phyloP scores from a whole-genome alignment of 352 stramenopile species.

The Globisporangium emineosum region DNA sequence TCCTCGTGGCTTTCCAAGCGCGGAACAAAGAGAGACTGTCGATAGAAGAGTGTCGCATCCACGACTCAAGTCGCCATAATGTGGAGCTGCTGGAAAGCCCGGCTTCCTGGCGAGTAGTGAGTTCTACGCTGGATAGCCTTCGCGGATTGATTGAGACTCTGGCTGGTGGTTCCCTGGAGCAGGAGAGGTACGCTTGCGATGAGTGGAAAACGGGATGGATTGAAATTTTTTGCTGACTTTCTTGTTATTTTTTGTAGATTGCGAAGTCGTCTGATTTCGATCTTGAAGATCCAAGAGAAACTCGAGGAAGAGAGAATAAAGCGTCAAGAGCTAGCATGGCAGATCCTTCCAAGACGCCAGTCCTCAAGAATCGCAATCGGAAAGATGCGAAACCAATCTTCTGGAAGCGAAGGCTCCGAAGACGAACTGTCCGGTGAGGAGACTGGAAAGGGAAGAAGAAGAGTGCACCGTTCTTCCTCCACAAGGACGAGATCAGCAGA shows the following conservation, averaged over 20 bases:
- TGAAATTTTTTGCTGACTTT: background rate
- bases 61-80: slow-evolving; percentile 28
- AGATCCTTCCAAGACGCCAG: slow-evolving; percentile 73
- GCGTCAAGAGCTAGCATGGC: slow-evolving; percentile 70
- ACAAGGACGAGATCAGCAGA: slow-evolving; percentile 15
- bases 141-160: slow-evolving; percentile 50
- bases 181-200: slow-evolving; percentile 41
- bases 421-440: slow-evolving; percentile 26
- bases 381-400: slow-evolving; percentile 69
- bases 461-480: slow-evolving; percentile 1
- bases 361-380: slow-evolving; percentile 82
- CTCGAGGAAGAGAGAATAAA: slow-evolving; percentile 57
- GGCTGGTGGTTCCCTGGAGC: slow-evolving; percentile 63
- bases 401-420: slow-evolving; percentile 42
- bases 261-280: slow-evolving; percentile 66
- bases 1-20: slow-evolving; percentile 49
- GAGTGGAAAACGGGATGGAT: background rate
- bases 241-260: slow-evolving; percentile 29
- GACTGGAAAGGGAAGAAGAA: background rate
- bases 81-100: slow-evolving; percentile 42
- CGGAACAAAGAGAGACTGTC: slow-evolving; percentile 54
- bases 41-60: slow-evolving; percentile 57
- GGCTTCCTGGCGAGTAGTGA: slow-evolving; percentile 65
- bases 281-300: slow-evolving; percentile 78
- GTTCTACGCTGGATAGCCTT: slow-evolving; percentile 64